Evolutionary conservation across 2,329 filamentous ascomycete genomes (phyloP), one percentile per base, ranked within the genome.

Genomic region (Fusarium verrucosum): DNA sequence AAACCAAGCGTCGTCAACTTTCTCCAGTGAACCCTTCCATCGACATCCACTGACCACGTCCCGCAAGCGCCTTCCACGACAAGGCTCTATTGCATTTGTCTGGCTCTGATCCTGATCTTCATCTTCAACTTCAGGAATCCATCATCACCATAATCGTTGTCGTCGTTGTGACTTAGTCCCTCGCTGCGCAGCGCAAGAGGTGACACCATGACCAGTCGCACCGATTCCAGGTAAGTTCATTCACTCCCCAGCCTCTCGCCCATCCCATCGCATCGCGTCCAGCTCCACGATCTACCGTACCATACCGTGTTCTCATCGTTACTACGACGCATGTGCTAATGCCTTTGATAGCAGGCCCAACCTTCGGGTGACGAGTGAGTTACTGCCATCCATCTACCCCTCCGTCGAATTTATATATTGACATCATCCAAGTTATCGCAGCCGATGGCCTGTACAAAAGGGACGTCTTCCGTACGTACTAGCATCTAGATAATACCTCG

Each of bases 371-470:
- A 97, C 94, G 73, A 97, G 94, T 97, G 87, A 77, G 87, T 79
- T 70, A 26, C 70, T 70, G 58, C 54, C 58, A 62, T 62, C 55
- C 45, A 60, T 59, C 51, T 52, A 52, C 58, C 55, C 54, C 61
- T 70, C 61, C 61, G 57, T 58, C 52, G 36, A 57, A 40, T 58
- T 58, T 17, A 36, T 45, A 51, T 75, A 70, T 79, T 82, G 73
- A 85, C 75, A 57, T 65, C 44, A 65, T 61, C 72, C 71, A 78
- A 98, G 95, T 99, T 82, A 97, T 99, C 83, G 95, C 95, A 72
- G 95, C 95, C 72, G 95, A 99, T 85, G 95, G 95, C 61, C 85
- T 99, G 69, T 98, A 97, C 85, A 99, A 98, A 84, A 89, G 95
- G 80, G 95, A 99, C 92, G 94, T 99, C 62, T 98, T 99, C 81